These are phyloP conservation scores for Epichloe hybrida DNA, from an alignment of 2,329 filamentous ascomycete species.

Conservation along the genomic window DNA sequence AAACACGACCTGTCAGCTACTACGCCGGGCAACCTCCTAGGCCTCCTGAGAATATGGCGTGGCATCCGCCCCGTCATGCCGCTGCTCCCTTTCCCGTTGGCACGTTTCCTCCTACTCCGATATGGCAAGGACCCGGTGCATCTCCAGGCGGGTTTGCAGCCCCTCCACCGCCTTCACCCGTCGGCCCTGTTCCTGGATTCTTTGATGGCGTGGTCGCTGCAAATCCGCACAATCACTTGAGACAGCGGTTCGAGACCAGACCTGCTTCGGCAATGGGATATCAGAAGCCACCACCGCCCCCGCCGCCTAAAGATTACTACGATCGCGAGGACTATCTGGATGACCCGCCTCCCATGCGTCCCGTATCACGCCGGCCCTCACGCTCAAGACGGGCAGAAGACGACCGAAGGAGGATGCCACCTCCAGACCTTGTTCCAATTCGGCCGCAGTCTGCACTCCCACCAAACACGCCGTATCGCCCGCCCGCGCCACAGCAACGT, in stretches of 20 bases:
- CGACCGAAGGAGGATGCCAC: constrained; percentile 35
- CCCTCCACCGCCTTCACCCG: constrained; percentile 16
- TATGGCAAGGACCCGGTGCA: constrained; percentile 12
- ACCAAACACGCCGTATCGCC: constrained; percentile 16
- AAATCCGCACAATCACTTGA: constrained; percentile 17
- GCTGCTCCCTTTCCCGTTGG: constrained; percentile 12
- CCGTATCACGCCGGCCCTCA: constrained; percentile 28
- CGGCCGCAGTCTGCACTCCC: constrained; percentile 23
- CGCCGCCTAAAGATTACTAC: constrained; percentile 15
- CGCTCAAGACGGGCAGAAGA: constrained; percentile 28
- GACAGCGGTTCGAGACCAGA: constrained; percentile 21
- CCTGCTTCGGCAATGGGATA: constrained; percentile 29
- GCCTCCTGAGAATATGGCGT: constrained; percentile 14
- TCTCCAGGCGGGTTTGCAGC: constrained; percentile 13
- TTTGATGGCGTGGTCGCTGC: constrained; percentile 13
- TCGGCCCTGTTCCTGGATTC: constrained; percentile 15
- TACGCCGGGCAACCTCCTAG: constrained; percentile 19
- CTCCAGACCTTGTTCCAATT: constrained; percentile 23
- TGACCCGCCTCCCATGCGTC: constrained; percentile 19
- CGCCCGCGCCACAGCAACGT: constrained; percentile 13
- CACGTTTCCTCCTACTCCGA: constrained; percentile 19
- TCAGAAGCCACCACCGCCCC: constrained; percentile 7
- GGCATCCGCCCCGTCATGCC: constrained; percentile 14
- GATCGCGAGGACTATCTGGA: constrained; percentile 28
- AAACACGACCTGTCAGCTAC: constrained; percentile 22